Conservation (phyloP, 2,329 filamentous ascomycete species). For the Colletotrichum trifolii region DNA sequence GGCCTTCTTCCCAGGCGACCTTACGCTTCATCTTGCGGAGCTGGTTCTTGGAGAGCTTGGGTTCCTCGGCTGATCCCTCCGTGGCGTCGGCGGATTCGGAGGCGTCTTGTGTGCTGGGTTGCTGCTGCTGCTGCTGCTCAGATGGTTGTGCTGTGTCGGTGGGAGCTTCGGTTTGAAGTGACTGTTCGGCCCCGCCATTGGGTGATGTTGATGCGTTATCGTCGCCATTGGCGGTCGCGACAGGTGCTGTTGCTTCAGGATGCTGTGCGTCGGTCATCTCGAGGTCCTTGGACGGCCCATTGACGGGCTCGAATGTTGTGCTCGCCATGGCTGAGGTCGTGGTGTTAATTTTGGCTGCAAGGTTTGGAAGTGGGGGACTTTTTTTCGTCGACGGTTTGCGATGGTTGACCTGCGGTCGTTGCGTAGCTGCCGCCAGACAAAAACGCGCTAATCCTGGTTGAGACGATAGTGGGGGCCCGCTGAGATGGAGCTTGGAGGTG, state of each 20-base stretch:
- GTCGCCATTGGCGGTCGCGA: conserved; percentile 21
- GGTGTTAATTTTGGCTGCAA: conserved; percentile 5
- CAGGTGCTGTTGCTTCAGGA: neutral
- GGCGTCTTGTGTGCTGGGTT: conserved; percentile 1
- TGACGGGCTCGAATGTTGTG: conserved; percentile 10
- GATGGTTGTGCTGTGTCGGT: neutral
- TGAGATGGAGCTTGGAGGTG: no score
- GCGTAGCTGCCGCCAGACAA: conserved; percentile 12
- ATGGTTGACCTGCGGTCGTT: conserved; percentile 18
- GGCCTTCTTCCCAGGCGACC: conserved; percentile 80
- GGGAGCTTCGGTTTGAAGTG: conserved; percentile 12
- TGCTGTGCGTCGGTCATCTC: conserved; percentile 9
- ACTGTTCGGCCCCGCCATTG: conserved; percentile 2
- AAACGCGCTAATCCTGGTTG: conserved; percentile 15
- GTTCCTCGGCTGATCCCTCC: conserved; percentile 19
- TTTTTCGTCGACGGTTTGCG: conserved; percentile 29
- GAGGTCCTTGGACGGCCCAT: conserved; percentile 8
- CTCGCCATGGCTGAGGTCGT: conserved; percentile 21
- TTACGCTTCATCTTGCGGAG: conserved; percentile 80
- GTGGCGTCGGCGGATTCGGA: neutral
- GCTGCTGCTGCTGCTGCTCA: conserved; percentile 6
- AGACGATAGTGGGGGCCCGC: conserved; percentile 1
- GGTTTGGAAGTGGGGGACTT: conserved; percentile 35
- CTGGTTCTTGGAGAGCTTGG: conserved; percentile 82
- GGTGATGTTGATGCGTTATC: neutral